phyloP scores from a whole-genome alignment of 2,329 filamentous ascomycete genomes.

The Parasarocladium wereldwijsianum region DNA sequence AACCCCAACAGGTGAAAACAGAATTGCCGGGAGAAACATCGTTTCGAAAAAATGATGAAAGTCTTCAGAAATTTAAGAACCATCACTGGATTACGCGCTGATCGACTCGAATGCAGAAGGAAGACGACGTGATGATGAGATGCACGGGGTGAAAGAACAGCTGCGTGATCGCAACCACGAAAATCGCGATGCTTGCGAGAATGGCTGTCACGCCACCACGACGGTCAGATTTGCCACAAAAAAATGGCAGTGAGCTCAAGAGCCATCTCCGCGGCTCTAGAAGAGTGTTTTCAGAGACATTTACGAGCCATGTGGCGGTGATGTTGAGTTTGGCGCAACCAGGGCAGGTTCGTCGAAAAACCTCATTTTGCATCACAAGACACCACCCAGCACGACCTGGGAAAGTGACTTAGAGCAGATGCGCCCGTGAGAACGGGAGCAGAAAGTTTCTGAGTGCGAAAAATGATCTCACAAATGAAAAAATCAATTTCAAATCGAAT shows the following conservation, averaged over 20 bases:
- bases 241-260: not conserved
- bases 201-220: not conserved
- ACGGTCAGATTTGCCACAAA: not conserved
- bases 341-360: slow-evolving; percentile 6
- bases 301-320: slow-evolving; percentile 2
- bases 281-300: not conserved
- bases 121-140: not conserved
- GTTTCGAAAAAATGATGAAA: no score
- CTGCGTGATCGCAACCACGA: slow-evolving; percentile 6
- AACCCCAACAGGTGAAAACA: no score
- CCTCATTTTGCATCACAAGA: slow-evolving; percentile 7
- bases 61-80: no score
- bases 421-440: no score
- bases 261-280: slow-evolving; percentile 1
- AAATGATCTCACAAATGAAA: no score
- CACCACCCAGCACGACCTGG: not conserved
- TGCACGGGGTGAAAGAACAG: slow-evolving; percentile 1
- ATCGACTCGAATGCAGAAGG: no score
- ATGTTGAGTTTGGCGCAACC: slow-evolving; percentile 5
- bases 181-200: slow-evolving; percentile 5
- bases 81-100: no score
- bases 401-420: no score
- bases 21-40: no score
- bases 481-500: no score
- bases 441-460: no score